These are phyloP conservation scores for Scytalidium lignicola DNA, from an alignment of 2,329 filamentous ascomycete genomes.

Conservation along the genomic window DNA sequence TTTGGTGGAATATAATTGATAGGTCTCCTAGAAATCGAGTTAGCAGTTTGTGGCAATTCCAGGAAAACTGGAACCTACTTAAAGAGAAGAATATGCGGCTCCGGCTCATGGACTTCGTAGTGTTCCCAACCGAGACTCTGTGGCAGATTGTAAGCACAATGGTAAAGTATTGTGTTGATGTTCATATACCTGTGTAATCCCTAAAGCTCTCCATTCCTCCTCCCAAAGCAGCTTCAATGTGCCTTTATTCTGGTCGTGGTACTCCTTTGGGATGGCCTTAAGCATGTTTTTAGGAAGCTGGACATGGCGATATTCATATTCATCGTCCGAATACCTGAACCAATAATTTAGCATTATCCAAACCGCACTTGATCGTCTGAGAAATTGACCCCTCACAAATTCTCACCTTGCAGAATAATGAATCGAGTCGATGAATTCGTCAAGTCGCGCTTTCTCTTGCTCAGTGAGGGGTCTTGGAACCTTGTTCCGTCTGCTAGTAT, in stretches of 20 bases:
- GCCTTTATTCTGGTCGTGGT: conserved; percentile 82
- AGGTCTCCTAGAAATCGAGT: conserved; percentile 23
- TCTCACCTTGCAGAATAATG: conserved; percentile 88
- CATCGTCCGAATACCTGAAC: conserved; percentile 80
- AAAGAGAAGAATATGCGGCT: conserved; percentile 97
- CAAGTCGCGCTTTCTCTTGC: conserved; percentile 73
- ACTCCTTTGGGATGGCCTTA: conserved; percentile 91
- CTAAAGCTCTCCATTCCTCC: conserved; percentile 94
- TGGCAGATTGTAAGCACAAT: conserved; percentile 9
- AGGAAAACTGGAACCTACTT: conserved; percentile 63
- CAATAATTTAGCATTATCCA: conserved; percentile 13
- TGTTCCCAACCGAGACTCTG: conserved; percentile 99
- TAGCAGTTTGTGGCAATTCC: conserved; percentile 5
- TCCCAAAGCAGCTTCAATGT: conserved; percentile 97
- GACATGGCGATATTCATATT: conserved; percentile 96
- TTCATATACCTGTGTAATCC: conserved; percentile 81
- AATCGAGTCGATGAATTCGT: conserved; percentile 89
- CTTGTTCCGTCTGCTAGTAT: conserved; percentile 81
- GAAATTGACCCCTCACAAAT: conserved; percentile 1
- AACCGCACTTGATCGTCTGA: background rate
- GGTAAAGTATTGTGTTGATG: conserved; percentile 1
- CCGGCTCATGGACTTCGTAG: conserved; percentile 97
- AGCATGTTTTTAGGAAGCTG: conserved; percentile 98
- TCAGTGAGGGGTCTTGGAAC: conserved; percentile 76
- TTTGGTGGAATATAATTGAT: conserved; percentile 18